Base-by-base conservation (phyloP, 163 green algal genomes). In the Dunaliella salina region DNA sequence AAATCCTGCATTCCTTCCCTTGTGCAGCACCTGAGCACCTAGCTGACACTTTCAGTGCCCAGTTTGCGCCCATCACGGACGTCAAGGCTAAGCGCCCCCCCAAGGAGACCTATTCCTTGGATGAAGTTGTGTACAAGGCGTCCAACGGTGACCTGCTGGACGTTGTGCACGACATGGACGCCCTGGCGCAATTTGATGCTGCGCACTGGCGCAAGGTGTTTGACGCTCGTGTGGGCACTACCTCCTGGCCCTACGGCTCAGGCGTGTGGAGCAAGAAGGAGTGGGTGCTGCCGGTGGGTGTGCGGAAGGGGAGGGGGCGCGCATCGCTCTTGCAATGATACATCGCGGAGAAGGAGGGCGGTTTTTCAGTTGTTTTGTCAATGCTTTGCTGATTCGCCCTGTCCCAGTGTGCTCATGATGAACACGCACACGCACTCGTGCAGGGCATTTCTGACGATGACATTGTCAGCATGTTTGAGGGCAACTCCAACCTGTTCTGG, bases 251-350 rank as follows among this genome's bases (percentile, higher is more conserved):
- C 5, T 98, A 97, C 84, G 97, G 97, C 80, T 98, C 95, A 0
- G 97, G 97, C 5, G 97, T 99, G 0, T 99, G 97, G 97, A 98
- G 94, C 89, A 99, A 99, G 93, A 99, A 99, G 92, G 97, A 99
- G 88, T 99, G 96, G 96, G 95, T 99, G 32, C 92, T 99, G 69
- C 97, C 97, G 85, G 95, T 96, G 84, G 90, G 93, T 78, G 17
- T 29, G 4, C 40, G 8, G 40, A 8, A 50, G 40, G 8, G 40
- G 8, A 50, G 40, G 40, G 40, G 40, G 3, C 8, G 3, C 8
- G 40, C 40, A 50, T 50, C 40, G 40, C 40, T 50, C 40, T 50
- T 3, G 40, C n/a, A n/a, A n/a, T 50, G 40, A 50, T 50, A 8
- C 40, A 50, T 3, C 40, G 4, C 4, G 40, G 40, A 50, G 8